Base-by-base conservation (phyloP, 306 rosid species). In the Abrus pulchellus region DNA sequence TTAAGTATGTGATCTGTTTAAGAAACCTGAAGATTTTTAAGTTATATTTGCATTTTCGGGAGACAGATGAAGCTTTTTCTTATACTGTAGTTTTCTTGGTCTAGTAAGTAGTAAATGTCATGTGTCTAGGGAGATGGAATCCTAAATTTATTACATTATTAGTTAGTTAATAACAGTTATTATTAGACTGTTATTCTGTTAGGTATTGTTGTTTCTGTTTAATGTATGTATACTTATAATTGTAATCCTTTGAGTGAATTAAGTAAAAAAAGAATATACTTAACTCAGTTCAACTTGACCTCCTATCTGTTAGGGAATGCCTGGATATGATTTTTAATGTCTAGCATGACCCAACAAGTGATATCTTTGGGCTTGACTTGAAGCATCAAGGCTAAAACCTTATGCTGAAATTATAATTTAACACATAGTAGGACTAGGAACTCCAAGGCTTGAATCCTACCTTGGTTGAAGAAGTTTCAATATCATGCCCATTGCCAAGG, bases 331-430 rank as follows among this genome's bases (percentile, higher is more conserved):
- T 29, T 41, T 6, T 4, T n/a, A 32, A 27, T 28, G 57, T 55
- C 36, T 9, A 78, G 12, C 14, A 43, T 43, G 36, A n/a, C 7
- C 5, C 27, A 14, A 78, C 3, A 10, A 67, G 43, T 55, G 13
- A 41, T 40, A 7, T 68, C 40, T n/a, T 30, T 14, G 2, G 6
- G 68, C 68, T 43, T 68, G 68, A 55, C 59, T 78, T 43, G 68
- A 78, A 55, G 10, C 60, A 44, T 33, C 68, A 62, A 33, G 44
- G 32, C 59, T 78, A 54, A 78, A 67, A 66, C 68, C 68, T 55
- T 67, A 8, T 49, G 55, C 74, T 40, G 66, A 7, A 7, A 64
- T 50, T 52, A 53, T 77, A 49, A 77, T 53, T 27, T 66, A 40
- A 50, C 13, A 44, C 52, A 34, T 10, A 77, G 20, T 52, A 52